Evolutionary conservation across 257 asterid species (phyloP).

Genomic region (Scutellaria baicalensis): DNA sequence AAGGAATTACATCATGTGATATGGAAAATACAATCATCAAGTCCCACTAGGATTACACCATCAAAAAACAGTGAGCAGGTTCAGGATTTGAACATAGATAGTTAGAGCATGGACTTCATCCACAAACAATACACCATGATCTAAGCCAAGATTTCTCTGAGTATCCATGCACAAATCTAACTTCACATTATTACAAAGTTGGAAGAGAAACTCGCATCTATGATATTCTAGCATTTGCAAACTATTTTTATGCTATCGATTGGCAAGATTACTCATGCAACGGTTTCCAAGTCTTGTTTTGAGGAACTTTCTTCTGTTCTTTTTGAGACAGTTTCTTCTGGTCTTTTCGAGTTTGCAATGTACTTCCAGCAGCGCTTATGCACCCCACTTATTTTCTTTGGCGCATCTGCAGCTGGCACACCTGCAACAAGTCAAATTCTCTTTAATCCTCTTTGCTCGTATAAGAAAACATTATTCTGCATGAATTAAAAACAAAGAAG

Average conservation of each 20-base stretch:
- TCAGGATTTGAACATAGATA: not conserved
- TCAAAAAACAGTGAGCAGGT: not conserved
- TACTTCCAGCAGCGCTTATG: conserved; percentile 96
- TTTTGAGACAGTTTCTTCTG: conserved; percentile 27
- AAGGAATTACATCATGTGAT: not conserved
- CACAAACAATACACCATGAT: not conserved
- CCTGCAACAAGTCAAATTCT: conserved; percentile 33
- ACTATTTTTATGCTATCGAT: not conserved
- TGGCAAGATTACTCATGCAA: not conserved
- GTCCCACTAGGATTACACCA: not conserved
- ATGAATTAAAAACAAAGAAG: not conserved
- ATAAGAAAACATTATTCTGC: not conserved
- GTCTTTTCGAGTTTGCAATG: conserved; percentile 35
- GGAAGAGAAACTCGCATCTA: not conserved
- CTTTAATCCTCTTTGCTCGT: not conserved
- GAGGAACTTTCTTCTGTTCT: conserved; percentile 34
- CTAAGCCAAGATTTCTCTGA: not conserved
- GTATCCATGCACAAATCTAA: not conserved
- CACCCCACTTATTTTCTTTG: conserved; percentile 94
- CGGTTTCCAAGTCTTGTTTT: conserved; percentile 36
- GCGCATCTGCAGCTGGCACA: conserved; percentile 60
- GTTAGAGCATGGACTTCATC: not conserved
- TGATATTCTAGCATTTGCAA: not conserved
- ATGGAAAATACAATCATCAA: not conserved
- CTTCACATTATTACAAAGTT: not conserved